phyloP scores from a whole-genome alignment of 2,329 filamentous ascomycete genomes.

The Aspergillus sergii region DNA sequence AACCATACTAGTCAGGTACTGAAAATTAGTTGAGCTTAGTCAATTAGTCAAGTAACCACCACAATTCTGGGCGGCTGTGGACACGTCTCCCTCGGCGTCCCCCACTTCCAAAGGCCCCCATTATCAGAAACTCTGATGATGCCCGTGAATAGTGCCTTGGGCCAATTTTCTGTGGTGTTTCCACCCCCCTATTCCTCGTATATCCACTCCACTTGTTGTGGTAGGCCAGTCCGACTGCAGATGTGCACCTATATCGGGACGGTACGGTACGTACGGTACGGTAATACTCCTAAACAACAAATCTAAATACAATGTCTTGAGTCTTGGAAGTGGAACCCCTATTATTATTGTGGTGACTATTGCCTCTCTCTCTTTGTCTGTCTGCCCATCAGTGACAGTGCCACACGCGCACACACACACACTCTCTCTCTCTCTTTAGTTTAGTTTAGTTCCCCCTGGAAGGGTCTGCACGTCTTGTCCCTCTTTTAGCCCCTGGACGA shows the following conservation, averaged over 20 bases:
- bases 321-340: constrained; percentile 17
- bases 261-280: constrained; percentile 1
- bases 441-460: constrained; percentile 13
- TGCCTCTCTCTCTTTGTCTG: constrained; percentile 12
- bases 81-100: constrained; percentile 3
- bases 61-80: constrained; percentile 5
- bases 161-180: constrained; percentile 8
- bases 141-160: constrained; percentile 8
- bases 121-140: constrained; percentile 13
- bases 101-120: constrained; percentile 11
- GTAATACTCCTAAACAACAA: constrained; percentile 3
- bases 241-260: background rate
- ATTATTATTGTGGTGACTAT: constrained; percentile 10
- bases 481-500: constrained; percentile 18
- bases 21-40: background rate
- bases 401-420: constrained; percentile 8
- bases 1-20: background rate
- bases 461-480: constrained; percentile 14
- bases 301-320: constrained; percentile 12
- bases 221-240: background rate
- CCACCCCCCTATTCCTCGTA: constrained; percentile 1
- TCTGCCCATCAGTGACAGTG: constrained; percentile 10
- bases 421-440: background rate
- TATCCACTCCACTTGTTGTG: constrained; percentile 4
- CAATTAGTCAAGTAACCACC: background rate